Percentiles rank a stretch among this genome's conserved stretches.
These are phyloP conservation scores for Candida loeiensis DNA, from an alignment of 805 yeast genomes.

Conservation along the genomic window DNA sequence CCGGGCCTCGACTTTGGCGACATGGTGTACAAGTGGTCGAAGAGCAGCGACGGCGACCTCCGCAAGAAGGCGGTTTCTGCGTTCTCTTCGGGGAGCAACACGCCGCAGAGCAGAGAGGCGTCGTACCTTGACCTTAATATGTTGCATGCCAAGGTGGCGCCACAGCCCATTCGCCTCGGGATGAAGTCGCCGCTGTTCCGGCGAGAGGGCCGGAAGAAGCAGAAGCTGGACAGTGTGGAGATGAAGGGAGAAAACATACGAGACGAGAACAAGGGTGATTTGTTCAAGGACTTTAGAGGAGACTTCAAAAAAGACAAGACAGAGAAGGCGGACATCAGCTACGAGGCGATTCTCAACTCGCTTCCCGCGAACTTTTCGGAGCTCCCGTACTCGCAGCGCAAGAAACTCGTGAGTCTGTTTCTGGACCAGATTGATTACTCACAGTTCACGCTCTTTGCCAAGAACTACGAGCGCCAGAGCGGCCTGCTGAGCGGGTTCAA, in stretches of 20 bases:
- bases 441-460: slow-evolving; percentile 40
- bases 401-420: slow-evolving; percentile 39
- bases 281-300: slow-evolving; percentile 7
- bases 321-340: slow-evolving; percentile 32
- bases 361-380: slow-evolving; percentile 53
- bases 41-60: slow-evolving; percentile 16
- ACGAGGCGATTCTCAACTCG: slow-evolving; percentile 37
- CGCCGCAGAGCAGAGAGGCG: slow-evolving; percentile 31
- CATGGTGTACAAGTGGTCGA: slow-evolving; percentile 46
- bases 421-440: slow-evolving; percentile 41
- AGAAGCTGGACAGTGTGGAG: slow-evolving; percentile 7
- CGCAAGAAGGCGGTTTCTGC: slow-evolving; percentile 7
- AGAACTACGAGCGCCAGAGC: slow-evolving; percentile 27
- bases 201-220: slow-evolving; percentile 14
- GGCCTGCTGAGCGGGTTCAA: slow-evolving; percentile 9
- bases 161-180: slow-evolving; percentile 35
- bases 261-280: slow-evolving; percentile 11
- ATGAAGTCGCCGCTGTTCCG: slow-evolving; percentile 4
- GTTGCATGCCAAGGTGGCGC: slow-evolving; percentile 43
- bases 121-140: slow-evolving; percentile 40
- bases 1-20: slow-evolving; percentile 65
- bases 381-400: slow-evolving; percentile 60
- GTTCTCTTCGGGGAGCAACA: slow-evolving; percentile 17
- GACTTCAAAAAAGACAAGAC: background rate
- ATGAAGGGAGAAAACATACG: no score